Evolutionary conservation across 768 basidiomycete species (phyloP), one percentile per base, ranked within the genome.

Genomic region (Amanita molliuscula): DNA sequence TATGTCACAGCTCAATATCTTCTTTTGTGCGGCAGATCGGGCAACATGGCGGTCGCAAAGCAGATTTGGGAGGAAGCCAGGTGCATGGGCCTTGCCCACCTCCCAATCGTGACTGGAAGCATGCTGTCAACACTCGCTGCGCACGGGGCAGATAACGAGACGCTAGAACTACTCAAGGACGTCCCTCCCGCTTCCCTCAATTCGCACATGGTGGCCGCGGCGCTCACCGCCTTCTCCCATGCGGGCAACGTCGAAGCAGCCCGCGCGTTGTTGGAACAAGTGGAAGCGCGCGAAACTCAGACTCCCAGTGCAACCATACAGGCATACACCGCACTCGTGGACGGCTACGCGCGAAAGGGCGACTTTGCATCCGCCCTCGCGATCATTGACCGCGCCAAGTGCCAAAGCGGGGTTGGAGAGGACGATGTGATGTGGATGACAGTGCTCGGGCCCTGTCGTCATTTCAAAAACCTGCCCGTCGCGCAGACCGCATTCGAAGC

Each of bases 381-480:
- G 42, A 56, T 56, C 51, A 58, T 58, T 53, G 57, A 58, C 50
- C 57, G 55, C 41, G 56, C 57, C 51, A 56, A 58, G 53, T 51
- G 37, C 51, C 57, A 58, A 56, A 51, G 50, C 21, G 11, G n/a
- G 21, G 53, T 55, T 47, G 56, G 57, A 55, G 57, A 58, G 47
- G 57, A 58, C 37, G 57, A 55, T 34, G 57, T 58, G 53, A 58
- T 58, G 56, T 58, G 57, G 57, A 58, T 58, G 56, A 57, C 56
- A 29, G 57, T 58, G 38, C 56, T 57, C 44, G 56, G 57, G 52
- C 57, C 57, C 47, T 58, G 57, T 56, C 56, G 56, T 51, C 57
- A 48, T 55, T 58, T 58, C 56, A 58, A 58, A 54, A 57, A 57
- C 44, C 44, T 58, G 31, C 51, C 56, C 43, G 56, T 58, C 51